Evolutionary conservation across 176 grass and related monocot species (phyloP).

Genomic region (Hyparrhenia diplandra): DNA sequence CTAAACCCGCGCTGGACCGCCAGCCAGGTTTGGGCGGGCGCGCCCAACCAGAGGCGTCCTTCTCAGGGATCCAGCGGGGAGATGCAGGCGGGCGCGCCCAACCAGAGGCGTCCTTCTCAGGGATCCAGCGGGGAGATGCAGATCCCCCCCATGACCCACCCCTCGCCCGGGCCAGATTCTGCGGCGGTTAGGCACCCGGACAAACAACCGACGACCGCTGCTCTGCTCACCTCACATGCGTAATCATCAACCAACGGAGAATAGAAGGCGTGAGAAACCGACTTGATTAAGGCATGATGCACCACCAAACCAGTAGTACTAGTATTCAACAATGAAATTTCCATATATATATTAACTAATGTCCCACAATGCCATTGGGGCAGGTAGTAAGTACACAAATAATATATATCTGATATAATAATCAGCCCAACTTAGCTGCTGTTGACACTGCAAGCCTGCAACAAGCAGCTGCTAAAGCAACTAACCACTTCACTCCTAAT

Average conservation of each 20-base stretch:
- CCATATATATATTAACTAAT: neutral
- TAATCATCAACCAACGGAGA: neutral
- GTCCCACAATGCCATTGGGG: neutral
- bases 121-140: slow-evolving; percentile 31
- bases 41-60: slow-evolving; percentile 3
- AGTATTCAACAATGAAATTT: too few relatives aligned
- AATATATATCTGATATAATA: neutral
- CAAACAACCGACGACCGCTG: slow-evolving; percentile 1
- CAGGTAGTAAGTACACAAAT: neutral
- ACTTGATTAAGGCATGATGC: slow-evolving; percentile 17
- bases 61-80: slow-evolving; percentile 23
- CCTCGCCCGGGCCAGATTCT: slow-evolving; percentile 14
- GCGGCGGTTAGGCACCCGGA: slow-evolving; percentile 6
- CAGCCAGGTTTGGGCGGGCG: neutral
- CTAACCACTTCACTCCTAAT: neutral
- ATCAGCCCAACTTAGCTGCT: neutral
- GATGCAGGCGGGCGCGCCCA: neutral
- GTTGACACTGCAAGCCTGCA: neutral
- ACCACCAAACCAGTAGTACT: too few relatives aligned
- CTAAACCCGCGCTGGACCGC: slow-evolving; percentile 9
- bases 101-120: slow-evolving; percentile 28
- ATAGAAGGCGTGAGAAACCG: neutral
- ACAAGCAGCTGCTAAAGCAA: neutral
- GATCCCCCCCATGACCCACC: slow-evolving; percentile 37
- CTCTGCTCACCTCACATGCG: neutral